These are phyloP conservation scores for Daedalea quercina DNA, from an alignment of 768 basidiomycete genomes.

Conservation along the genomic window DNA sequence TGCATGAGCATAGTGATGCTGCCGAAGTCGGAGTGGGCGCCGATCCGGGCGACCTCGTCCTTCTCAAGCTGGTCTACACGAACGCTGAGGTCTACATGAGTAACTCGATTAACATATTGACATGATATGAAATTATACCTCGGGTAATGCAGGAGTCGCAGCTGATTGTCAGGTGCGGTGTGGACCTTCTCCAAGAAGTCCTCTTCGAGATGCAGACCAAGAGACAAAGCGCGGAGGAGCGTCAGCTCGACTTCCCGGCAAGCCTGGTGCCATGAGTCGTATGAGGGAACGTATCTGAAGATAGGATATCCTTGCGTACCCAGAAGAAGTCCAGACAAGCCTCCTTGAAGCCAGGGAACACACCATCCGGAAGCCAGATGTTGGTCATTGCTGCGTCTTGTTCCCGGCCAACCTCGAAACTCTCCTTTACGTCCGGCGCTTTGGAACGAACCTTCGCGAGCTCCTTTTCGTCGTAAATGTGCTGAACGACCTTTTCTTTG, in stretches of 20 bases:
- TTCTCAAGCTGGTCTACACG: conserved; percentile 25
- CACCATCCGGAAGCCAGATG: conserved; percentile 49
- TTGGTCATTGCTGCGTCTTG: conserved; percentile 41
- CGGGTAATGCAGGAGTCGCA: conserved; percentile 55
- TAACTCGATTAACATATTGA: neutral
- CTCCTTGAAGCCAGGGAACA: conserved; percentile 47
- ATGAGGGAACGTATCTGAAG: neutral
- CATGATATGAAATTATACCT: conserved; percentile 9
- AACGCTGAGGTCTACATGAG: conserved; percentile 19
- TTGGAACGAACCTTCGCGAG: conserved; percentile 23
- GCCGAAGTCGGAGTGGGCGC: conserved; percentile 49
- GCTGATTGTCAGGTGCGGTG: conserved; percentile 40
- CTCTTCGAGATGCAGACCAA: conserved; percentile 37
- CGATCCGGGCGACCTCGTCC: conserved; percentile 36
- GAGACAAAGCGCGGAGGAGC: conserved; percentile 42
- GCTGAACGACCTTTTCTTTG: conserved; percentile 24
- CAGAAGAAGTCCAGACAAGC: conserved; percentile 45
- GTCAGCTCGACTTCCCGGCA: conserved; percentile 37
- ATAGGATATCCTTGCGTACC: conserved; percentile 12
- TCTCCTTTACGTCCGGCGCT: conserved; percentile 41
- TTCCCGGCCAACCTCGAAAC: conserved; percentile 49
- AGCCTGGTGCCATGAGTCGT: conserved; percentile 19
- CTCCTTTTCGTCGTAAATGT: conserved; percentile 27
- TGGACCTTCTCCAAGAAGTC: conserved; percentile 41
- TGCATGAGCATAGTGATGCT: conserved; percentile 55